Percentiles rank a stretch among this genome's conserved stretches.
These are phyloP conservation scores for Rhynchospora tenuis DNA, from an alignment of 176 grass and related monocot genomes.

Conservation along the genomic window DNA sequence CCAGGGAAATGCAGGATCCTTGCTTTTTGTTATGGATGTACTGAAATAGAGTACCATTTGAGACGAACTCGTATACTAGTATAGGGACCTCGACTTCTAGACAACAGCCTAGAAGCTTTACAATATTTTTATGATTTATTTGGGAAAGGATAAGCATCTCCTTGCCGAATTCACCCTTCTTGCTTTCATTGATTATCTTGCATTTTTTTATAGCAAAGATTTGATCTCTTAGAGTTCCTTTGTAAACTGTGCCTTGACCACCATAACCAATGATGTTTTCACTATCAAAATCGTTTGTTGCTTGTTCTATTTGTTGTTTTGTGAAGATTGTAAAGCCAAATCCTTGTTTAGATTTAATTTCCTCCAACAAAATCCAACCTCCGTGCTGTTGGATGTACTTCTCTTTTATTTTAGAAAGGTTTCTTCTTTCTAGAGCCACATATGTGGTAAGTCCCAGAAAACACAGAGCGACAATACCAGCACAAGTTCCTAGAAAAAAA, in stretches of 20 bases:
- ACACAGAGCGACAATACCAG: neutral
- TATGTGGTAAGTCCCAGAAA: neutral
- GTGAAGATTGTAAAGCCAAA: too few species aligned
- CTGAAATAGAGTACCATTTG: conserved; percentile 16
- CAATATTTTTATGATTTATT: conserved; percentile 31
- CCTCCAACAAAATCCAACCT: neutral
- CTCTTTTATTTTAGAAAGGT: conserved; percentile 19
- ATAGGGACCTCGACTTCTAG: conserved; percentile 27
- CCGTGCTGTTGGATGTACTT: conserved; percentile 38
- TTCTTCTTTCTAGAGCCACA: conserved; percentile 19
- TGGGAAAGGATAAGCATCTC: conserved; percentile 35
- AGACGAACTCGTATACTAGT: too few species aligned
- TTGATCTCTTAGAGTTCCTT: too few species aligned
- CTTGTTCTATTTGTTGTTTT: too few species aligned
- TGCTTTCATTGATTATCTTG: too few species aligned
- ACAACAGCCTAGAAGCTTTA: conserved; percentile 29
- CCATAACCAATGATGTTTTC: too few species aligned
- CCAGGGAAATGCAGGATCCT: neutral
- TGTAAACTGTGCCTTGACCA: too few species aligned
- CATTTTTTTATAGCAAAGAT: too few species aligned
- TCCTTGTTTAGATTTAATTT: too few species aligned
- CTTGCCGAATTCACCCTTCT: neutral
- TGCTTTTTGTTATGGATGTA: conserved; percentile 20
- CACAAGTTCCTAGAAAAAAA: neutral
- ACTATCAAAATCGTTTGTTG: too few species aligned